Evolutionary conservation across 2,329 filamentous ascomycete genomes (phyloP), one percentile per base, ranked within the genome.

Genomic region (Cytospora leucostoma): DNA sequence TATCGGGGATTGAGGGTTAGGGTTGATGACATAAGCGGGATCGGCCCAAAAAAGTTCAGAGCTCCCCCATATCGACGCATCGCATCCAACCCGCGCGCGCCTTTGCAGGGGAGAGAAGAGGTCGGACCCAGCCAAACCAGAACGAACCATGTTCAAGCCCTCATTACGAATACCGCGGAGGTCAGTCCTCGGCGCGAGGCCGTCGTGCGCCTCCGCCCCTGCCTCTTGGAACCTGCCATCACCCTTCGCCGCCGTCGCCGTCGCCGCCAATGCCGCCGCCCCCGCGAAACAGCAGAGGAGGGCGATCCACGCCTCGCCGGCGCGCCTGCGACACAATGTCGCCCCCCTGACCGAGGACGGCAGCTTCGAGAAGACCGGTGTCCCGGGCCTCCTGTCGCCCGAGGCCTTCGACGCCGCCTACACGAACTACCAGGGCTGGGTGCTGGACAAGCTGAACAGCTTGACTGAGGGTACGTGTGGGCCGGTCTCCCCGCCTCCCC

Each of bases 371-470:
- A 37, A 68, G 10, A 64, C 81, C 52, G 84, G 82, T 64, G 81
- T 97, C 7, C 84, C 86, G n/a, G 85, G 86, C 15, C 82, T 98
- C 65, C 81, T 97, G 73, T 88, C 88, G 35, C 75, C 82, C 2
- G 80, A 84, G 57, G 91, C 85, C 61, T 96, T 91, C 76, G 78
- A 89, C 62, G 83, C 91, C 61, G 88, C 93, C 56, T 99, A 92
- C 88, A 88, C 84, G 38, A 82, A 93, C 72, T 96, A 97, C 79
- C 93, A 96, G 82, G 74, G 79, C 44, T 77, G 89, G 68, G 82
- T 94, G 71, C 76, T 93, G 59, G 81, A 92, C 67, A 90, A 90
- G 76, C 83, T 98, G 74, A 96, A 96, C 76, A 77, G 80, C 63
- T 76, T 90, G 71, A 89, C 86, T 66, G 85, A 83, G 67, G 93